Conservation (phyloP, 106 monocot genomes). For the Dendrobium huoshanense region DNA sequence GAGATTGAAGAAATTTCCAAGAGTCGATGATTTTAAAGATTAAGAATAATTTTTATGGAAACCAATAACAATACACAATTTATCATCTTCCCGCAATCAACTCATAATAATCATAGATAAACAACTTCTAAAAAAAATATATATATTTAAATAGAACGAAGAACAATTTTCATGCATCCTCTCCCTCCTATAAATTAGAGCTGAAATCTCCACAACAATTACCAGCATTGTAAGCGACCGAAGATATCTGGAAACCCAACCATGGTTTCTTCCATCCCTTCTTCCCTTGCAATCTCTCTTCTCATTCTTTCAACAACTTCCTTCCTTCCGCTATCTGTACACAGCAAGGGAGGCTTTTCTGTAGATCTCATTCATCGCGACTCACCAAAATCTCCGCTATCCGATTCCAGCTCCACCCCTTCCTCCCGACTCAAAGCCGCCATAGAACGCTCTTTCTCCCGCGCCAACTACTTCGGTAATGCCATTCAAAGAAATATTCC, state of each 20-base stretch:
- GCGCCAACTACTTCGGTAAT: background rate
- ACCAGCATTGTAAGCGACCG: no score
- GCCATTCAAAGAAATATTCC: background rate
- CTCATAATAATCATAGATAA: no score
- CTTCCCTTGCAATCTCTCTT: background rate
- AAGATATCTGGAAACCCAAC: background rate
- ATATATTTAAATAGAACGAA: no score
- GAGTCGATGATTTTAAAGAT: no score
- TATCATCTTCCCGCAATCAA: no score
- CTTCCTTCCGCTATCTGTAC: background rate
- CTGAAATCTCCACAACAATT: no score
- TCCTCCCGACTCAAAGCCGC: conserved; percentile 46
- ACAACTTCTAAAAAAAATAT: no score
- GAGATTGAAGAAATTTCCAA: no score
- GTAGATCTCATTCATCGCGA: background rate
- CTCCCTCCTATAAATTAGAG: no score
- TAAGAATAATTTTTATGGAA: no score
- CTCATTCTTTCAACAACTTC: background rate
- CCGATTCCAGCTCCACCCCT: conserved; percentile 6
- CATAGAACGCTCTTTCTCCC: conserved; percentile 26
- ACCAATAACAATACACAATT: no score
- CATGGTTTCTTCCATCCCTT: background rate
- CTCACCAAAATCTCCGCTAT: background rate
- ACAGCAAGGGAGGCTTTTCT: background rate
- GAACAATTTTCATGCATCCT: no score